Base-by-base conservation (phyloP, 164 flowering plant species). In the Vitis riparia region DNA sequence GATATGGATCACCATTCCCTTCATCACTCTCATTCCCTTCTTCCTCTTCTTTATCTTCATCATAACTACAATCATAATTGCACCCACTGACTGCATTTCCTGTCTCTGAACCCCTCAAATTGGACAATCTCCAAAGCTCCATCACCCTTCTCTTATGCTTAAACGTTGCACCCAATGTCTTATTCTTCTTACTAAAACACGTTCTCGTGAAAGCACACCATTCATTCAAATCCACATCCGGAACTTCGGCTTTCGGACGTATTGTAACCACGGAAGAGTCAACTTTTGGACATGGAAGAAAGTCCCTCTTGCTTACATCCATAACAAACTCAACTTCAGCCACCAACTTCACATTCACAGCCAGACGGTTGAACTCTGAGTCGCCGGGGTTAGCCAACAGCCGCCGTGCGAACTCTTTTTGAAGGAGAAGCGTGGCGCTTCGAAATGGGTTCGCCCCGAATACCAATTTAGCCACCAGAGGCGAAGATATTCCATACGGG, bases 261-360 rank as follows among this genome's bases (percentile, higher is more conserved):
- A 95, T 84, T 30, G 81, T 84, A 14, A 95, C 89, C 11, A 93
- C 93, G 0, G 97, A 91, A 0, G 98, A 95, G 71, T 95, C 99
- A 9, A 95, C 99, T 78, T 83, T 91, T 0, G 98, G 98, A 51
- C 78, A 71, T 4, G 99, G 99, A 52, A 91, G 68, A 74, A 95
- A 95, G 69, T 95, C 97, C 75, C 87, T 87, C 81, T 89, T 93
- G 82, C 97, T 93, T 17, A 93, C 98, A 66, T 91, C 86, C 98
- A 91, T 90, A 19, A 93, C 74, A 72, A 83, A 81, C 75, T 93
- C 85, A 16, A 90, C 93, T 10, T 89, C 87, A 11, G 99, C 97
- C 59, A 88, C 86, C 76, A 93, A 78, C 75, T 86, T 88, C 73
- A 93, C 91, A 72, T 95, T 95, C 55, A 89, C 98, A 50, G 97